Evolutionary conservation across 1,284 basidiomycete species (phyloP).

Genomic region (Cryptococcus sp.): DNA sequence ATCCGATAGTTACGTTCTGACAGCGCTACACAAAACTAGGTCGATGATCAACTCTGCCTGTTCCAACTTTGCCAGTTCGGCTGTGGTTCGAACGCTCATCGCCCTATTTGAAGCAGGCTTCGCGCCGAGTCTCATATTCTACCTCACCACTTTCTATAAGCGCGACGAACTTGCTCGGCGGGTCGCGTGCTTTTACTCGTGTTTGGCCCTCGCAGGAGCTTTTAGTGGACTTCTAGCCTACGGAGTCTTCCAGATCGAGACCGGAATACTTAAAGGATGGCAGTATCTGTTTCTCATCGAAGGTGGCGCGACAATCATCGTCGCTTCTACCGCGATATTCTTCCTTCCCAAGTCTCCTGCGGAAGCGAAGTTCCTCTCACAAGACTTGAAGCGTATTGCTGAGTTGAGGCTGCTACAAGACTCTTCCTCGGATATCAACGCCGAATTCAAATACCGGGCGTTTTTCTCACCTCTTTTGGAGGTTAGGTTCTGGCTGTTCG

Average conservation of each 20-base stretch:
- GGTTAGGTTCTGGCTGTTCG: background rate
- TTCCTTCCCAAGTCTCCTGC: background rate
- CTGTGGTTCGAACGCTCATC: background rate
- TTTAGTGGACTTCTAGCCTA: conserved; percentile 55
- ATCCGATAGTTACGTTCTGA: background rate
- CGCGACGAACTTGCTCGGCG: conserved; percentile 58
- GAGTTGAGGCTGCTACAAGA: background rate
- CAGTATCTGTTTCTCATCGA: conserved; percentile 60
- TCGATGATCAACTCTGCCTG: conserved; percentile 1
- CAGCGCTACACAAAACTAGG: background rate
- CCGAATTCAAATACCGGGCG: background rate
- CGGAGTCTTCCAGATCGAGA: conserved; percentile 57
- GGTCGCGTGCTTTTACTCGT: conserved; percentile 56
- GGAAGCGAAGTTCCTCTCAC: background rate
- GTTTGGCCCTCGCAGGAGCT: background rate
- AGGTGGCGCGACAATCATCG: conserved; percentile 49
- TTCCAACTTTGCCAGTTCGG: background rate
- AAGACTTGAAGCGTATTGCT: background rate
- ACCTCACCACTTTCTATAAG: conserved; percentile 59
- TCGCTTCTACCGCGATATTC: conserved; percentile 56
- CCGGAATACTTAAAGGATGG: conserved; percentile 56
- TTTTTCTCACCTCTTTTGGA: background rate
- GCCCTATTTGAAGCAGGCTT: background rate
- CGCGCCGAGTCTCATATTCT: conserved; percentile 45
- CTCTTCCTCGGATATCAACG: background rate